Percentiles rank a stretch among this genome's conserved stretches.
These are phyloP conservation scores for Fraxinus pennsylvanica DNA, from an alignment of 257 asterid genomes.

Conservation along the genomic window DNA sequence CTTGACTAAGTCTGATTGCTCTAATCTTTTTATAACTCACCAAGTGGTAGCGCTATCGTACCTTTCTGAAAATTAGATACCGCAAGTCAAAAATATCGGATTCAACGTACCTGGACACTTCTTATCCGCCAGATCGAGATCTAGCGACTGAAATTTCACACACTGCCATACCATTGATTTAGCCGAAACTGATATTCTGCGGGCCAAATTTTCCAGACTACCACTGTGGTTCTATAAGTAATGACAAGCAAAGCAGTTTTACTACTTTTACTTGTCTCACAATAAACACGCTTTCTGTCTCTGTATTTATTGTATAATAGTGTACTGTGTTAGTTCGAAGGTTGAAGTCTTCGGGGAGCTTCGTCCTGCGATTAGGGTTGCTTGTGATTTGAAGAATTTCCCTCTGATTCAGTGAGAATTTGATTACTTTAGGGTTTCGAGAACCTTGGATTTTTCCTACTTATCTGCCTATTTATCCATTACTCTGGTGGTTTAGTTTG, in stretches of 20 bases:
- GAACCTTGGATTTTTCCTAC: neutral
- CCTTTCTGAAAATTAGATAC: neutral
- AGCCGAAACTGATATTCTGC: neutral
- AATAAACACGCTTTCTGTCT: slow-evolving; percentile 18
- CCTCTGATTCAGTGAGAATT: slow-evolving; percentile 20
- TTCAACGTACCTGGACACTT: slow-evolving; percentile 4
- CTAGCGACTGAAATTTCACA: slow-evolving; percentile 32
- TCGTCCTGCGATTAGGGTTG: slow-evolving; percentile 6
- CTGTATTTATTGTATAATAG: slow-evolving; percentile 6
- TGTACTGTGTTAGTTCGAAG: slow-evolving; percentile 24
- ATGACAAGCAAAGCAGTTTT: slow-evolving; percentile 14
- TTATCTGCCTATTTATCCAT: neutral
- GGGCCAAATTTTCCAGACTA: slow-evolving; percentile 28
- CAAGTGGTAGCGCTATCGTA: neutral
- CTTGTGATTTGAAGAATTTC: slow-evolving; percentile 21
- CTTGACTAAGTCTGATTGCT: neutral
- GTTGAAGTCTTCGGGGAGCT: slow-evolving; percentile 37
- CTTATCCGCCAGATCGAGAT: slow-evolving; percentile 29
- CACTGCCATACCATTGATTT: slow-evolving; percentile 37
- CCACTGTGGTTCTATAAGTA: slow-evolving; percentile 28
- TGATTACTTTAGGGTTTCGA: slow-evolving; percentile 29
- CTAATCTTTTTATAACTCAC: neutral
- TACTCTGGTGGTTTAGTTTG: neutral
- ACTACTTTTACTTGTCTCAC: neutral
- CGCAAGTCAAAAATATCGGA: neutral